A percentile compares a stretch with the other conserved stretches of the same genome.
Conservation (phyloP, 2,329 filamentous ascomycete species). For the Venturia nashicola region DNA sequence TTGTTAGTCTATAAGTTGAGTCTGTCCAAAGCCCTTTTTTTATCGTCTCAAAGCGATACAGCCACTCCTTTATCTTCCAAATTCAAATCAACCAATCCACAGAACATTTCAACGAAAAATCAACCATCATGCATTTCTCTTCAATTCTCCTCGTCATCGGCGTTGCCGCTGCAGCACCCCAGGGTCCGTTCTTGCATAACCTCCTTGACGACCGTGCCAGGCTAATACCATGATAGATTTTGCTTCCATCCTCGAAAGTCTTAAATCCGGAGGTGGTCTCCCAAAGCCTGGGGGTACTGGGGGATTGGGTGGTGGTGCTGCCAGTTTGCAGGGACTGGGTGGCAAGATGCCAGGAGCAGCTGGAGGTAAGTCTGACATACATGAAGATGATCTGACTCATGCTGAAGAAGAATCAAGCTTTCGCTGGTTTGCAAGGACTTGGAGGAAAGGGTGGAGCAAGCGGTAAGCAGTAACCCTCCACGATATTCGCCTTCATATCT, state of each 20-base stretch:
- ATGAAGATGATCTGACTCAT: no score
- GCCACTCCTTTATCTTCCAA: neutral
- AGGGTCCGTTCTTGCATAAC: neutral
- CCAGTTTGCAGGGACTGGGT: no score
- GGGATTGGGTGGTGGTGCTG: no score
- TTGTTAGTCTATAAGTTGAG: neutral
- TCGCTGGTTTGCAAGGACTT: neutral
- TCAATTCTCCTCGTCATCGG: neutral
- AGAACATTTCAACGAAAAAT: neutral
- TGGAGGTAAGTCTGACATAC: neutral
- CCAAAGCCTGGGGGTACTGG: no score
- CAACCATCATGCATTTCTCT: neutral
- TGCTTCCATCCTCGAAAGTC: neutral
- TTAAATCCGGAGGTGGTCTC: neutral
- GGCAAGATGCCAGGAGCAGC: no score
- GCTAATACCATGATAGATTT: neutral
- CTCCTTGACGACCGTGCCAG: no score
- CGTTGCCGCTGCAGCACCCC: neutral
- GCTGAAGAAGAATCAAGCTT: neutral
- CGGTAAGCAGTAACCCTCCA: no score
- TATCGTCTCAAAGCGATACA: neutral
- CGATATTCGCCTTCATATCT: no score
- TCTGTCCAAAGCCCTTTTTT: neutral
- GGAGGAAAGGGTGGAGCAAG: neutral
- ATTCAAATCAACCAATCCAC: neutral